Evolutionary conservation across 2,329 filamentous ascomycete genomes (phyloP).

Genomic region (Ascocoryne sarcoides): DNA sequence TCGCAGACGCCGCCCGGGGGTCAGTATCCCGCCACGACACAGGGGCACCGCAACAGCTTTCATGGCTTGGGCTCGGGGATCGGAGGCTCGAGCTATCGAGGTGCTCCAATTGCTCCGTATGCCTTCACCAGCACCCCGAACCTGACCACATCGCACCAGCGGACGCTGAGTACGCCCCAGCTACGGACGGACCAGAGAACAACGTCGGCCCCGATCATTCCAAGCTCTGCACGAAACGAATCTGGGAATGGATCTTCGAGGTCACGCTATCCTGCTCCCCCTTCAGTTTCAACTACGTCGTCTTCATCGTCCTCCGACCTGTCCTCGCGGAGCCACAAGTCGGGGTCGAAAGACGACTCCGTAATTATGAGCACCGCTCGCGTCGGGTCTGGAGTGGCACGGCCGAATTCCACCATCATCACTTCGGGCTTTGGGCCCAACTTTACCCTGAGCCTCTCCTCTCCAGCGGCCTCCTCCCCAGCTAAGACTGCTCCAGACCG

Average conservation of each 20-base stretch:
- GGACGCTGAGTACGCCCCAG: constrained; percentile 33
- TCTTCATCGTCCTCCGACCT: constrained; percentile 28
- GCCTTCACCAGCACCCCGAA: constrained; percentile 66
- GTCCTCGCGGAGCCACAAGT: constrained; percentile 33
- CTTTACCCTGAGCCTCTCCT: no score
- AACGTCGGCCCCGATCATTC: constrained; percentile 40
- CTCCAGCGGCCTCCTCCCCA: constrained; percentile 37
- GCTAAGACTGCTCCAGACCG: constrained; percentile 69
- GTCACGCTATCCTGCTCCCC: constrained; percentile 39
- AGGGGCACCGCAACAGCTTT: constrained; percentile 41
- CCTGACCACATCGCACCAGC: constrained; percentile 39
- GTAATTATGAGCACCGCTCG: constrained; percentile 32
- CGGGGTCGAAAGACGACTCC: constrained; percentile 45
- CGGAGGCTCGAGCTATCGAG: constrained; percentile 43
- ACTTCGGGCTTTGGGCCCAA: constrained; percentile 37
- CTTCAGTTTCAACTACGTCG: constrained; percentile 39
- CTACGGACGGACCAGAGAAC: constrained; percentile 48
- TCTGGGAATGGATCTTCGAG: constrained; percentile 26
- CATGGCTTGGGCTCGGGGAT: constrained; percentile 41
- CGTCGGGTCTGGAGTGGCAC: constrained; percentile 16
- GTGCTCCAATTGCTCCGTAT: constrained; percentile 63
- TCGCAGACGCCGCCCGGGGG: constrained; percentile 30
- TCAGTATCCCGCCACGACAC: constrained; percentile 38
- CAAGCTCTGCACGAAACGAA: constrained; percentile 29
- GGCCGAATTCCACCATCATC: constrained; percentile 34